These are phyloP conservation scores for Solanum lycopersicoides DNA, from an alignment of 257 asterid genomes.

Conservation along the genomic window DNA sequence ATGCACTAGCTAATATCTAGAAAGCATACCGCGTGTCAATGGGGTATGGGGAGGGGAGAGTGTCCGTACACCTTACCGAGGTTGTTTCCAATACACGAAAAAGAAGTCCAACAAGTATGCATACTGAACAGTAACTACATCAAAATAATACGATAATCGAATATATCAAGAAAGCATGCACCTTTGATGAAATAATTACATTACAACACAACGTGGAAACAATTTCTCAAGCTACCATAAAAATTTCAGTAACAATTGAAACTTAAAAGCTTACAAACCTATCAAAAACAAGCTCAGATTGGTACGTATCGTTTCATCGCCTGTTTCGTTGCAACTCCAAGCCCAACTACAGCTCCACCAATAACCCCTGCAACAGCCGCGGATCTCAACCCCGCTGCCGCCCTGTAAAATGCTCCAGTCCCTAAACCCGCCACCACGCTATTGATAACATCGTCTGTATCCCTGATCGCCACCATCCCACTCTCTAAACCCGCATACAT, in stretches of 20 bases:
- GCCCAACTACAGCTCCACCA: slow-evolving; percentile 51
- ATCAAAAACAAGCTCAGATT: slow-evolving; percentile 13
- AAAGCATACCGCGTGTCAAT: no score
- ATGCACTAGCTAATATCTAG: not conserved
- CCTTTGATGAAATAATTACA: not conserved
- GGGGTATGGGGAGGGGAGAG: no score
- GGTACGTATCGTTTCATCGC: slow-evolving; percentile 54
- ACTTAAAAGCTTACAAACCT: not conserved
- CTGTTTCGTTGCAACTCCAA: slow-evolving; percentile 49
- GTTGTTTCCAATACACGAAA: no score
- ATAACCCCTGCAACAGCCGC: slow-evolving; percentile 78
- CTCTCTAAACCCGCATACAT: slow-evolving; percentile 16
- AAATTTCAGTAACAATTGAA: not conserved
- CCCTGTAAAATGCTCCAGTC: slow-evolving; percentile 52
- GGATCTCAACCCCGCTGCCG: slow-evolving; percentile 60
- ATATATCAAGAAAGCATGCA: not conserved
- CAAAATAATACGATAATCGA: not conserved
- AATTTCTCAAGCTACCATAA: not conserved
- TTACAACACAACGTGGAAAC: not conserved
- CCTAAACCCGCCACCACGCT: slow-evolving; percentile 68
- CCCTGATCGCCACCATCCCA: slow-evolving; percentile 36
- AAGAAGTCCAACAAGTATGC: no score
- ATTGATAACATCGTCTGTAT: slow-evolving; percentile 54
- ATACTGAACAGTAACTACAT: not conserved
- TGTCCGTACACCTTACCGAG: no score